phyloP scores from a whole-genome alignment of 2,329 filamentous ascomycete genomes.

The Penicillium fuscoglaucum region DNA sequence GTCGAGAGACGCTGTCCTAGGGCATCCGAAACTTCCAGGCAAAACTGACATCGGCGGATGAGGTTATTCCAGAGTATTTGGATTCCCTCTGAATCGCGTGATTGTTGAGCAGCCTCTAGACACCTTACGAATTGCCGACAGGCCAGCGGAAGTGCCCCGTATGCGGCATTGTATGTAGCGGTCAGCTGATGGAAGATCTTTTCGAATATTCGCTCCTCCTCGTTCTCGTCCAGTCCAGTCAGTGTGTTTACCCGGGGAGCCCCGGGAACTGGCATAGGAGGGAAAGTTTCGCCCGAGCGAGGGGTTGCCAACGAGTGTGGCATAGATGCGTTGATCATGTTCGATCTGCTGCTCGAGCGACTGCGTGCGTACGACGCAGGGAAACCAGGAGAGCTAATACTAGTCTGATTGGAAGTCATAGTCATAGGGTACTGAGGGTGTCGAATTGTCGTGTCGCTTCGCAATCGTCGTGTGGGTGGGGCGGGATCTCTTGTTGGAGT shows the following conservation, averaged over 20 bases:
- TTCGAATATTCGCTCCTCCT: conserved; percentile 81
- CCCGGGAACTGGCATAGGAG: conserved; percentile 47
- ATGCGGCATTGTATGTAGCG: conserved; percentile 70
- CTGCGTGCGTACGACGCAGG: conserved; percentile 38
- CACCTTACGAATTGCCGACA: conserved; percentile 65
- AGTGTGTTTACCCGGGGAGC: conserved; percentile 54
- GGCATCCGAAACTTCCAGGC: conserved; percentile 71
- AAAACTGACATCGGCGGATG: conserved; percentile 68
- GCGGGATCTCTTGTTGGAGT: conserved; percentile 52
- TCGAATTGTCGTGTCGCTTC: conserved; percentile 54
- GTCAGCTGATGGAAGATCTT: conserved; percentile 76
- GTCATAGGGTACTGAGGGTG: conserved; percentile 40
- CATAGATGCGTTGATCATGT: conserved; percentile 50
- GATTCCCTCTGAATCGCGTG: conserved; percentile 59
- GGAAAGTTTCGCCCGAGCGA: conserved; percentile 79
- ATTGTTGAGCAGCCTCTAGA: conserved; percentile 63
- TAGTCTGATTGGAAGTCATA: conserved; percentile 32
- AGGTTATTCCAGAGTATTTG: conserved; percentile 68
- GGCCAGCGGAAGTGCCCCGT: conserved; percentile 69
- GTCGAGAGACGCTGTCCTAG: conserved; percentile 71
- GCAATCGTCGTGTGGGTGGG: conserved; percentile 46
- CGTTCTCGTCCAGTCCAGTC: conserved; percentile 64
- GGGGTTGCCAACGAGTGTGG: conserved; percentile 63
- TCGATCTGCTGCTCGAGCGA: conserved; percentile 54
- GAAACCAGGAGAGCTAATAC: conserved; percentile 34